Evolutionary conservation across 2,329 filamentous ascomycete genomes (phyloP).

Genomic region (Alternaria infectoria): DNA sequence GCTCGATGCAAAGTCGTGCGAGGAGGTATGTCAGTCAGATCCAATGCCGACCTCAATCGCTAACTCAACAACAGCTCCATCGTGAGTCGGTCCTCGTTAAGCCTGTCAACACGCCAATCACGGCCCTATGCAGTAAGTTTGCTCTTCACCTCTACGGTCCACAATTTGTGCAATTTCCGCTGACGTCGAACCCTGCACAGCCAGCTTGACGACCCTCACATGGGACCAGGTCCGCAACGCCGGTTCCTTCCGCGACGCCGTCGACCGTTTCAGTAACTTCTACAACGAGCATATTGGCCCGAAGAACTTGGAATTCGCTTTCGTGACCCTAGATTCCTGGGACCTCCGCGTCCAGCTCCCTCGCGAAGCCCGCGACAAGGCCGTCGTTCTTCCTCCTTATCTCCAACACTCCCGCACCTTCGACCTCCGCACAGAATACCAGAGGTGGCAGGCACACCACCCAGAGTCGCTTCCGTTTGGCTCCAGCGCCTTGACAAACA

Average conservation of each 20-base stretch:
- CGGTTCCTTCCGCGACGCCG: slow-evolving; percentile 94
- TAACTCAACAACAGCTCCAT: slow-evolving; percentile 70
- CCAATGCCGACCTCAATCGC: slow-evolving; percentile 3
- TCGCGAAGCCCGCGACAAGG: slow-evolving; percentile 96
- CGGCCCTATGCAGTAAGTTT: slow-evolving; percentile 92
- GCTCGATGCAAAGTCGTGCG: slow-evolving; percentile 86
- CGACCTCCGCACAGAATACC: slow-evolving; percentile 95
- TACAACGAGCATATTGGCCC: slow-evolving; percentile 88
- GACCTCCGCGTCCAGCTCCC: slow-evolving; percentile 97
- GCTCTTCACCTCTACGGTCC: background rate
- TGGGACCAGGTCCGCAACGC: slow-evolving; percentile 99
- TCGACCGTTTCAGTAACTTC: slow-evolving; percentile 93
- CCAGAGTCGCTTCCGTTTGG: slow-evolving; percentile 97
- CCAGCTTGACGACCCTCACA: slow-evolving; percentile 94
- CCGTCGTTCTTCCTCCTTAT: slow-evolving; percentile 93
- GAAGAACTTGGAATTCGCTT: slow-evolving; percentile 95
- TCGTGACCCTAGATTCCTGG: slow-evolving; percentile 98
- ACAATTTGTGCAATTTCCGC: background rate
- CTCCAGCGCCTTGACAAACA: slow-evolving; percentile 93
- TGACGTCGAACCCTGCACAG: slow-evolving; percentile 56
- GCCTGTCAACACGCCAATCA: slow-evolving; percentile 98
- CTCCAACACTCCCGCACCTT: slow-evolving; percentile 98
- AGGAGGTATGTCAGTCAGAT: slow-evolving; percentile 70
- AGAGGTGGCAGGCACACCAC: slow-evolving; percentile 98
- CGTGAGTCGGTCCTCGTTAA: slow-evolving; percentile 97